Evolutionary conservation across 2,329 filamentous ascomycete genomes (phyloP).

Genomic region (Oidium heveae): DNA sequence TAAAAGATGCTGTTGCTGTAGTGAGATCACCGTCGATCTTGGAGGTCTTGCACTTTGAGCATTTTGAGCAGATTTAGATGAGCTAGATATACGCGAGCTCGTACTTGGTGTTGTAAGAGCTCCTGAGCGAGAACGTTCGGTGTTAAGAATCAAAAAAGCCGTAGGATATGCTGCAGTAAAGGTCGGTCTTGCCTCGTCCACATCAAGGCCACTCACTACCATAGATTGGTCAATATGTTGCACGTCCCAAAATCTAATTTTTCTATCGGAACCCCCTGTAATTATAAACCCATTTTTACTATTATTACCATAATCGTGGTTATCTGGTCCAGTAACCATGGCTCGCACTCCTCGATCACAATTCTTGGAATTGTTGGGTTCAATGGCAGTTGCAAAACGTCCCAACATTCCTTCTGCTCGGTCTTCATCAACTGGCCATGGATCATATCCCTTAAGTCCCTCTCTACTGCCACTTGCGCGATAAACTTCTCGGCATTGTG

Average conservation of each 20-base stretch:
- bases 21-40: constrained; percentile 60
- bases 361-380: constrained; percentile 27
- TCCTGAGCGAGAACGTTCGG: constrained; percentile 22
- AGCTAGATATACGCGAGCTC: constrained; percentile 10
- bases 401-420: constrained; percentile 65
- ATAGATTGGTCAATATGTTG: constrained; percentile 50
- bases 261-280: constrained; percentile 71
- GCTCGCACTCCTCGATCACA: constrained; percentile 46
- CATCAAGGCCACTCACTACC: constrained; percentile 53
- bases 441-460: constrained; percentile 41
- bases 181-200: constrained; percentile 45
- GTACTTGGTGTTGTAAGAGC: constrained; percentile 12
- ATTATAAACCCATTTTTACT: constrained; percentile 62
- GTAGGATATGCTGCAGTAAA: constrained; percentile 41
- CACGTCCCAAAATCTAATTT: constrained; percentile 84
- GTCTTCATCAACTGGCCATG: constrained; percentile 80
- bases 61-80: constrained; percentile 9
- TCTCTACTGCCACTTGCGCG: constrained; percentile 37
- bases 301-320: constrained; percentile 38
- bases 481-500: constrained; percentile 70
- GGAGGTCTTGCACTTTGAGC: constrained; percentile 23
- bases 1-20: constrained; percentile 67
- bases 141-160: constrained; percentile 36
- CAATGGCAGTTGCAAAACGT: constrained; percentile 55
- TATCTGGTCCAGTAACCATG: constrained; percentile 46